These are phyloP conservation scores for Blastobotrys capitulatus DNA, from an alignment of 1,139 yeast genomes.

Conservation along the genomic window DNA sequence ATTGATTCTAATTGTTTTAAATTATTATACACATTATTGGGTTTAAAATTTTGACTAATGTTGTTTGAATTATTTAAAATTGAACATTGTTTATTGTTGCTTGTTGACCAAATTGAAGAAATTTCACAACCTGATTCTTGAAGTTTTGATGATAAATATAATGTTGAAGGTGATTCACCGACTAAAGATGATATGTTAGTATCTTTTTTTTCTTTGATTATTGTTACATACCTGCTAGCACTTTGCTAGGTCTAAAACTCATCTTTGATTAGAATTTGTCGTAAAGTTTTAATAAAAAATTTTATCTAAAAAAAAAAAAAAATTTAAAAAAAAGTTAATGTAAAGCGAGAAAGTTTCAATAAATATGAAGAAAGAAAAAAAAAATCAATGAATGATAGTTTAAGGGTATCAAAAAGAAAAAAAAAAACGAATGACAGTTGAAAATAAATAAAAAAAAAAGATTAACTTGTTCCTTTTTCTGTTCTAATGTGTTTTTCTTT, in stretches of 20 bases:
- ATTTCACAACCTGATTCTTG: conserved; percentile 20
- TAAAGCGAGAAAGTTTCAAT: too few species aligned
- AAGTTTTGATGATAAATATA: conserved; percentile 25
- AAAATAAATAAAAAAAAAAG: too few species aligned
- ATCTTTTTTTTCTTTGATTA: neutral
- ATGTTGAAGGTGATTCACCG: conserved; percentile 25
- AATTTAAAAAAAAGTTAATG: neutral
- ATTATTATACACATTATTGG: neutral
- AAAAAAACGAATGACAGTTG: too few species aligned
- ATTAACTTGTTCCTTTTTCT: too few species aligned
- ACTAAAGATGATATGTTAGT: conserved; percentile 13
- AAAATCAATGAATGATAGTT: too few species aligned
- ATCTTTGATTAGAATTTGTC: neutral
- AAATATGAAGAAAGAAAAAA: too few species aligned
- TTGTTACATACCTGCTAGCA: conserved; percentile 9
- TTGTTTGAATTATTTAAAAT: conserved; percentile 14
- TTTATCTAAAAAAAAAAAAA: too few species aligned
- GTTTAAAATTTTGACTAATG: neutral
- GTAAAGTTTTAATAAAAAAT: neutral
- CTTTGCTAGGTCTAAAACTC: neutral
- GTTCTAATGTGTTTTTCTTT: too few species aligned
- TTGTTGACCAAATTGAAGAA: conserved; percentile 21
- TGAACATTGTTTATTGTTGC: conserved; percentile 10
- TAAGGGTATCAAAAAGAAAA: too few species aligned
- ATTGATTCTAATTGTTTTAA: neutral